These are phyloP conservation scores for Umbilicus rupestris DNA, from an alignment of 164 flowering plant genomes.

Conservation along the genomic window DNA sequence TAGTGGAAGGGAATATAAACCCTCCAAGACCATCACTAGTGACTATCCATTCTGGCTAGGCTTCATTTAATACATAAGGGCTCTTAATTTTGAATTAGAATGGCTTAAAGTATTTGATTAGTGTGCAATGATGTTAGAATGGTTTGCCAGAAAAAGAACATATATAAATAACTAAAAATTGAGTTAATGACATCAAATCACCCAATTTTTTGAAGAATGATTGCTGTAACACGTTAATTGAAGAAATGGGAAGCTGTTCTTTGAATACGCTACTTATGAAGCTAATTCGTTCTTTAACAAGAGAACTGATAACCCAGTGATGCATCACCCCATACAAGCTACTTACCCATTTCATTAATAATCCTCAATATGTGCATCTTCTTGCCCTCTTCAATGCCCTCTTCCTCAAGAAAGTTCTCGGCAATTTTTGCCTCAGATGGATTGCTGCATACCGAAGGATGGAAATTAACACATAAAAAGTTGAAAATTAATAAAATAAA, in stretches of 20 bases:
- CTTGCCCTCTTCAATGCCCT: slow-evolving; percentile 46
- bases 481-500: background rate
- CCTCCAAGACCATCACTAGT: background rate
- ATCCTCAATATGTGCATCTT: slow-evolving; percentile 44
- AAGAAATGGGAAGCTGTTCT: background rate
- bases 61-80: background rate
- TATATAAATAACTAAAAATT: background rate
- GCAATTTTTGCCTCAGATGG: slow-evolving; percentile 58
- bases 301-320: background rate
- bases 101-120: too few species aligned
- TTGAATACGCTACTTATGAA: background rate
- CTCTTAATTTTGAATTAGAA: too few species aligned
- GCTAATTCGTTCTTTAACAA: background rate
- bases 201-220: background rate
- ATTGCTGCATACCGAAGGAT: slow-evolving; percentile 32
- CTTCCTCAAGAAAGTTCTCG: slow-evolving; percentile 70
- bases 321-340: background rate
- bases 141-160: background rate
- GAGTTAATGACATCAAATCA: background rate
- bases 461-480: background rate
- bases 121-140: background rate
- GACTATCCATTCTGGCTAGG: background rate
- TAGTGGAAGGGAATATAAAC: background rate
- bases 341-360: slow-evolving; percentile 72
- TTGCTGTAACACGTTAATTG: background rate